Evolutionary conservation across 2,329 filamentous ascomycete species (phyloP).

Genomic region (Akanthomyces dipterigenus): DNA sequence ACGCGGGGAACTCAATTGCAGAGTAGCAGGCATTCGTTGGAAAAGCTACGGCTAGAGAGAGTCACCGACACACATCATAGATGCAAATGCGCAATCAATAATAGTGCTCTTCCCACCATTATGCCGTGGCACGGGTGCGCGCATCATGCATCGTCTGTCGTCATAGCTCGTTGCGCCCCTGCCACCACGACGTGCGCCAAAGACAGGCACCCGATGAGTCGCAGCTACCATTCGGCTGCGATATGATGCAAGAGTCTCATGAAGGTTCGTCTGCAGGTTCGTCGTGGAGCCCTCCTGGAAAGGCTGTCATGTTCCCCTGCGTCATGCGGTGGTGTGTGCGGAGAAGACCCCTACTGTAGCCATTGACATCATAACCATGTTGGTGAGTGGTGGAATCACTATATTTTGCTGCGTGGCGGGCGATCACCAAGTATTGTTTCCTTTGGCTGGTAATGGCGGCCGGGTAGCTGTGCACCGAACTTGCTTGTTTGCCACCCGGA

Average conservation of each 20-base stretch:
- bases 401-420: background rate
- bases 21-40: no score
- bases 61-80: no score
- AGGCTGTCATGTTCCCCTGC: background rate
- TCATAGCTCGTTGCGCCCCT: background rate
- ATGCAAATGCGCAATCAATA: no score
- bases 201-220: background rate
- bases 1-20: no score
- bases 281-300: background rate
- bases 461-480: background rate
- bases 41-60: no score
- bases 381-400: background rate
- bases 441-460: background rate
- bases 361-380: conserved; percentile 10
- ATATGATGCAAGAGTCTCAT: background rate
- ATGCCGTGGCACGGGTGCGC: no score
- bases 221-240: background rate
- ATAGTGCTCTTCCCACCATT: no score
- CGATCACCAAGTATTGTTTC: no score
- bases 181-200: background rate
- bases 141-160: background rate
- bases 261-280: background rate
- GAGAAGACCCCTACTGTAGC: background rate
- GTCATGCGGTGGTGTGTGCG: background rate
- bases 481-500: background rate